Evolutionary conservation across 129 eudicot genomes (phyloP).

Genomic region (Lactuca saligna): DNA sequence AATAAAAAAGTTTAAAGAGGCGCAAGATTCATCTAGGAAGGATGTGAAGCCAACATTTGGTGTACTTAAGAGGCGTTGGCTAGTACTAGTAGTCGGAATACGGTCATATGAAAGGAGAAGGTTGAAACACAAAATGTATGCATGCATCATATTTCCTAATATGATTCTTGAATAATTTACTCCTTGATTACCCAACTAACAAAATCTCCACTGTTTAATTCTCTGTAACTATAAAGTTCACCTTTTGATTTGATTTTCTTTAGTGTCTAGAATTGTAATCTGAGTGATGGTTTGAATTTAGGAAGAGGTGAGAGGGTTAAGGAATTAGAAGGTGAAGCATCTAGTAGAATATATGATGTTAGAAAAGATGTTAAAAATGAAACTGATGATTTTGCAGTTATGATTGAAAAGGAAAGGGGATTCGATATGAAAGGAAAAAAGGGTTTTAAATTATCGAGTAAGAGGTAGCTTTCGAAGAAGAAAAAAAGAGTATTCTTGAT

Average conservation of each 20-base stretch:
- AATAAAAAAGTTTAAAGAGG: no score
- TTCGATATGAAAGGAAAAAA: constrained; percentile 77
- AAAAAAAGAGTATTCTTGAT: no score
- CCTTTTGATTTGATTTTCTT: constrained; percentile 54
- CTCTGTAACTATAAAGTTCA: constrained; percentile 55
- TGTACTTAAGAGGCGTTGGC: no score
- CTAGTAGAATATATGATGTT: constrained; percentile 57
- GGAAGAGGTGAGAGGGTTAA: constrained; percentile 23
- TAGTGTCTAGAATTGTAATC: constrained; percentile 18
- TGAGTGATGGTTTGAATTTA: constrained; percentile 28
- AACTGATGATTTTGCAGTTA: constrained; percentile 13
- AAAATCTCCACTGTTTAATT: constrained; percentile 52
- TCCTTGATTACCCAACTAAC: constrained; percentile 63
- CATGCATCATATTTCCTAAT: no score
- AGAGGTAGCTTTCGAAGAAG: no score
- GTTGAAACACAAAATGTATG: no score
- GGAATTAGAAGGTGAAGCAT: constrained; percentile 64
- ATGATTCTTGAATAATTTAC: constrained; percentile 43
- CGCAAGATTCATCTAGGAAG: no score
- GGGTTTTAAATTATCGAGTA: constrained; percentile 40
- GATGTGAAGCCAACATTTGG: no score
- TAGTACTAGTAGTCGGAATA: no score
- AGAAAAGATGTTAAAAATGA: constrained; percentile 31
- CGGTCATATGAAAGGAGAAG: no score
- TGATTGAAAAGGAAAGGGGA: constrained; percentile 28